A percentile compares a stretch with the other conserved stretches of the same genome.
Evolutionary conservation across 208 protist species (phyloP).

Genomic region (Lotmaria passim): DNA sequence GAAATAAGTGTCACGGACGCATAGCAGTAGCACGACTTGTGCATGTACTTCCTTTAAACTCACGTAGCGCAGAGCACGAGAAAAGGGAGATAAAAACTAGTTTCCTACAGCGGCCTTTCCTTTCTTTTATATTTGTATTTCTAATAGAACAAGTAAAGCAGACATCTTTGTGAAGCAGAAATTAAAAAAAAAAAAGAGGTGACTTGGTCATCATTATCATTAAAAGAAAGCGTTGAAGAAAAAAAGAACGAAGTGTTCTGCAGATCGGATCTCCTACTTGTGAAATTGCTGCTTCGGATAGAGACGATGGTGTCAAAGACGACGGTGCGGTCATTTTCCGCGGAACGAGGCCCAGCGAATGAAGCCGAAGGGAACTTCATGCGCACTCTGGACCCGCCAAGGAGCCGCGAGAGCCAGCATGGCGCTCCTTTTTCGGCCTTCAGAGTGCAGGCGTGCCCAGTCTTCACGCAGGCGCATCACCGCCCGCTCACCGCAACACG

Average conservation of each 20-base stretch:
- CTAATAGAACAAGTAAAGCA: neutral
- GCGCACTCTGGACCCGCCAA: neutral
- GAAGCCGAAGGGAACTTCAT: neutral
- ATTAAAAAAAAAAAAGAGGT: neutral
- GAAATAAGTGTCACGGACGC: no score
- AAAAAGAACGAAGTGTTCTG: neutral
- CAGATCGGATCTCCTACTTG: no score
- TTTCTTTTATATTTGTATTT: no score
- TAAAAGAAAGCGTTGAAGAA: neutral
- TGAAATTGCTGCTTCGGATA: no score
- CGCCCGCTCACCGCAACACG: neutral
- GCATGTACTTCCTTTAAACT: no score
- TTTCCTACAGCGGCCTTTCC: no score
- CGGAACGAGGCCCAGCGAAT: slow-evolving; percentile 19
- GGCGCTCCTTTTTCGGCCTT: neutral
- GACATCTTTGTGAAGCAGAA: neutral
- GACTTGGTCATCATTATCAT: no score
- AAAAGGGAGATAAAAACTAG: no score
- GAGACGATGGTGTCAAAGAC: no score
- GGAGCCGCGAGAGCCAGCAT: neutral
- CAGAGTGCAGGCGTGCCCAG: slow-evolving; percentile 13
- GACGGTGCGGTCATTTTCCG: neutral
- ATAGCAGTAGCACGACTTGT: no score
- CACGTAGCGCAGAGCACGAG: no score
- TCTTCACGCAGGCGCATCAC: neutral